Evolutionary conservation across 1,284 basidiomycete species (phyloP).

Genomic region (Vanrija humicola): DNA sequence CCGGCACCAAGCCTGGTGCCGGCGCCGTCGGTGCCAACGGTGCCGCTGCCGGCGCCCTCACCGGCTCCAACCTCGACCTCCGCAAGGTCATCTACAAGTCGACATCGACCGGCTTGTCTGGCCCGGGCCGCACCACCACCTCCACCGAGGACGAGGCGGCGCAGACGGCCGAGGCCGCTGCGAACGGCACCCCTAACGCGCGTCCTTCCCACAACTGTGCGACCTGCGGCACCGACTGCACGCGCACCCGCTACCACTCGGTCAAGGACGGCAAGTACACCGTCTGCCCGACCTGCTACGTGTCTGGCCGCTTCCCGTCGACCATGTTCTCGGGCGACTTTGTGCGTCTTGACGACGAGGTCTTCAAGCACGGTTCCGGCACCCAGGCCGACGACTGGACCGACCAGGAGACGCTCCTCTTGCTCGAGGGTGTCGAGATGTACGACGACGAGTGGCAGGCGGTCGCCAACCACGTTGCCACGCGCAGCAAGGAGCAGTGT

Average conservation of each 20-base stretch:
- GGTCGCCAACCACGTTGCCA: conserved; percentile 87
- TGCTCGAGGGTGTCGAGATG: conserved; percentile 96
- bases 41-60: conserved; percentile 50
- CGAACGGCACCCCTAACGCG: conserved; percentile 51
- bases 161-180: conserved; percentile 57
- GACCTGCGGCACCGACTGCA: conserved; percentile 92
- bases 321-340: conserved; percentile 98
- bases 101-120: conserved; percentile 53
- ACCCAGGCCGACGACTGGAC: conserved; percentile 70
- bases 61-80: conserved; percentile 60
- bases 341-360: conserved; percentile 71
- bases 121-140: conserved; percentile 54
- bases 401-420: conserved; percentile 81
- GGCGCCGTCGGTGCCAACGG: conserved; percentile 41
- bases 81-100: conserved; percentile 85
- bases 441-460: conserved; percentile 95
- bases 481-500: conserved; percentile 87
- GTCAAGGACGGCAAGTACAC: conserved; percentile 89
- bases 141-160: conserved; percentile 64
- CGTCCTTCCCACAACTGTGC: conserved; percentile 69
- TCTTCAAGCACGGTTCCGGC: conserved; percentile 53
- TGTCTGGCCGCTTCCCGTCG: conserved; percentile 92
- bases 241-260: conserved; percentile 81
- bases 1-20: conserved; percentile 63
- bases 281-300: conserved; percentile 85